Conservation (phyloP, 1,284 basidiomycete species). For the Dichomitus squalens region DNA sequence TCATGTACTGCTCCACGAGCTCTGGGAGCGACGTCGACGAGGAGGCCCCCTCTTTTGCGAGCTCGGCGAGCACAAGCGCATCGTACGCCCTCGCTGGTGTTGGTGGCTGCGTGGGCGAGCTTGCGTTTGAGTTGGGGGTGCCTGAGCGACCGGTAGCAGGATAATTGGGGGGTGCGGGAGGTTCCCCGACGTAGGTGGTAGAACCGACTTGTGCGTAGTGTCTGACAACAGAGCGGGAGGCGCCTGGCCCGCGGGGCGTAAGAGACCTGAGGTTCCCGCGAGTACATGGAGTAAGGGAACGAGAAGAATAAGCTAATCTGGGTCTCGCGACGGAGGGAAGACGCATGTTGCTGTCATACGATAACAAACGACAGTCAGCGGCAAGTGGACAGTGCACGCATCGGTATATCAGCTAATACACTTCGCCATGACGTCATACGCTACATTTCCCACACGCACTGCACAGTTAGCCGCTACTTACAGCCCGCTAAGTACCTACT, state of each 20-base stretch:
- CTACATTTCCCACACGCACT: no score
- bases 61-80: constrained; percentile 21
- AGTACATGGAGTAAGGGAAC: background rate
- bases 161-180: constrained; percentile 23
- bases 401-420: no score
- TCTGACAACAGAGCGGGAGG: constrained; percentile 6
- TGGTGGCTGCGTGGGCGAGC: background rate
- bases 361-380: no score
- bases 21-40: constrained; percentile 18
- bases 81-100: constrained; percentile 25
- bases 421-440: constrained; percentile 7
- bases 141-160: constrained; percentile 3
- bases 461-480: no score
- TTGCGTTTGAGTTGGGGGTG: background rate
- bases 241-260: background rate
- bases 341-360: background rate
- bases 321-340: background rate
- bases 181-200: constrained; percentile 29
- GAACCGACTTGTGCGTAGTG: constrained; percentile 32
- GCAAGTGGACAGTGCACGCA: background rate
- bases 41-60: constrained; percentile 9
- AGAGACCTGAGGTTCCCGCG: background rate
- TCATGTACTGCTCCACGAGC: constrained; percentile 40
- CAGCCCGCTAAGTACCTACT: background rate
- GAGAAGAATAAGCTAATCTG: background rate